Evolutionary conservation across 352 stramenopile species (phyloP).

Genomic region (Globisporangium emineosum): DNA sequence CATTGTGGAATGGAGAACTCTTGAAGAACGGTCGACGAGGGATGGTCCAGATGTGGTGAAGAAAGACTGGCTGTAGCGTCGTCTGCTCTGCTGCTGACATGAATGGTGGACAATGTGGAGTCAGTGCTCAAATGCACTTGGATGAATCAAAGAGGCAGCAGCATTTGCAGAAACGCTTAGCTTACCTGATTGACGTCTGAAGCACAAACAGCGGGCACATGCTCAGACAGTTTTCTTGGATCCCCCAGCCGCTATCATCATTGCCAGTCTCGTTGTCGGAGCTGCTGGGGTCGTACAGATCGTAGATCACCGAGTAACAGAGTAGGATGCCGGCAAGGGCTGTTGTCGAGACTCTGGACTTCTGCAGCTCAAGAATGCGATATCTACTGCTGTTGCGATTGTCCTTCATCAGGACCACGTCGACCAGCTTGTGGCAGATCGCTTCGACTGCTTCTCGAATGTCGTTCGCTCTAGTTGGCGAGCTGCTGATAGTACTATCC

Average conservation of each 20-base stretch:
- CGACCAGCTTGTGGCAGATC: conserved; percentile 7
- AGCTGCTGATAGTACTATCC: neutral
- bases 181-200: conserved; percentile 21
- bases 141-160: neutral
- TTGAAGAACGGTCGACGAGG: conserved; percentile 23
- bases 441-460: neutral
- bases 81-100: neutral
- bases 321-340: conserved; percentile 40
- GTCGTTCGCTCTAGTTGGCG: neutral
- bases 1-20: conserved; percentile 56
- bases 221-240: conserved; percentile 49
- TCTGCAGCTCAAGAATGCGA: conserved; percentile 4
- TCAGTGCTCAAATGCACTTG: conserved; percentile 3
- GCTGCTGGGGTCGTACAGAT: conserved; percentile 16
- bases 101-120: conserved; percentile 10
- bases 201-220: conserved; percentile 47
- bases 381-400: neutral
- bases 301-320: conserved; percentile 45
- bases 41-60: neutral
- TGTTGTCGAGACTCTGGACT: conserved; percentile 9
- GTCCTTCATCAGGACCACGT: neutral
- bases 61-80: neutral
- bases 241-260: conserved; percentile 20
- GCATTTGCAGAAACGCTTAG: neutral
- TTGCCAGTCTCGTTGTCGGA: neutral